Evolutionary conservation across 768 basidiomycete species (phyloP), one percentile per base, ranked within the genome.

Genomic region (Lentinula lateritia): DNA sequence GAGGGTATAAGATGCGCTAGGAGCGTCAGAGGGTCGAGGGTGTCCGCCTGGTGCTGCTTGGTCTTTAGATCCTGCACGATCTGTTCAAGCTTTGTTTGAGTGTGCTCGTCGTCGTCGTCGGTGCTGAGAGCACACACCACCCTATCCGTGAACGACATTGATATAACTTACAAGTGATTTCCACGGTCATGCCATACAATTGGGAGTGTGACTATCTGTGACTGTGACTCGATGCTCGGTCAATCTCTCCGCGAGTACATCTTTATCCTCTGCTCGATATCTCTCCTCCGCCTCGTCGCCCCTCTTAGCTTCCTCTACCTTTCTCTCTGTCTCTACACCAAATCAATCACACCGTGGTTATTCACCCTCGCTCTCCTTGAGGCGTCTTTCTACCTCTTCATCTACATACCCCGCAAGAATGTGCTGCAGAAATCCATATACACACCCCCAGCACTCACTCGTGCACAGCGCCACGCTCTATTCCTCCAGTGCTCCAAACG

Each of bases 341-440:
- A n/a, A 32, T 46, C 45, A 20, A 4, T 46, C 45, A 23, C 46
- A 9, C 9, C 23, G 34, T 71, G 71, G 62, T 34, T 77, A 8
- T 70, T 71, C 4, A 13, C 65, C 0, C 75, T 78, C 28, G 75
- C 84, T 0, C 45, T 69, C 5, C 61, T 72, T 0, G 87, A 89
- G 64, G 74, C 74, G 0, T 64, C 61, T 0, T 88, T 89, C 66
- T 86, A 80, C 62, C 48, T 76, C 2, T 62, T 78, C 16, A 74
- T 85, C 12, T 84, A 82, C 64, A 65, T 83, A 3, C 83, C 84
- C 7, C 73, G 83, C 66, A 71, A 69, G 43, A 63, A 57, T n/a
- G 61, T 63, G 46, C 67, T 88, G 61, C 85, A 85, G 71, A 76
- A 75, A 70, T 87, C 83, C 72, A 74, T 15, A 70, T 73, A n/a